These are phyloP conservation scores for Hygrophoropsis aurantiaca DNA, from an alignment of 768 basidiomycete genomes.

Conservation along the genomic window DNA sequence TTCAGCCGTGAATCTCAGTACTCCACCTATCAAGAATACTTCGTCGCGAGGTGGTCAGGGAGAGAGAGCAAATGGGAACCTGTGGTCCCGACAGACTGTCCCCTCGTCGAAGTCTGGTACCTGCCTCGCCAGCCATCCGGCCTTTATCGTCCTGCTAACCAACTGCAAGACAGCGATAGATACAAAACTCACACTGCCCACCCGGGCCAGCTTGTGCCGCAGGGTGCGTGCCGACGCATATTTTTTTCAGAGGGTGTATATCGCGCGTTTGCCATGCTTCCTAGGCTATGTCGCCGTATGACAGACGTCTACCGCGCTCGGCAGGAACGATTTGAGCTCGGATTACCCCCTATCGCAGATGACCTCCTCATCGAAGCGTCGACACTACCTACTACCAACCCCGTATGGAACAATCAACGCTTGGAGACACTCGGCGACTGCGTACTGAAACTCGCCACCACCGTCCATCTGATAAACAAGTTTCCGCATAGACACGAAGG, in stretches of 20 bases:
- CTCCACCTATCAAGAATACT: constrained; percentile 62
- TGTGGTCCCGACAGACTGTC: constrained; percentile 53
- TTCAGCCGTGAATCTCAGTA: constrained; percentile 49
- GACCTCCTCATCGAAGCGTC: constrained; percentile 69
- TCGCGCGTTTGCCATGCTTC: constrained; percentile 56
- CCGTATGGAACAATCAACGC: constrained; percentile 78
- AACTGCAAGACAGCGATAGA: constrained; percentile 25
- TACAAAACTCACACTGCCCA: constrained; percentile 20
- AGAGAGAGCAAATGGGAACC: constrained; percentile 45
- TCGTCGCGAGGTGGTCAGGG: constrained; percentile 52
- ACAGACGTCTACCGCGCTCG: constrained; percentile 64
- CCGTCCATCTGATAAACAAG: constrained; percentile 74
- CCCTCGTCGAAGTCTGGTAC: constrained; percentile 56
- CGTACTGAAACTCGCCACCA: constrained; percentile 73
- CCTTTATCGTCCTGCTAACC: constrained; percentile 34
- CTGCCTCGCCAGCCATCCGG: constrained; percentile 43
- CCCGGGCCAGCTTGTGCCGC: constrained; percentile 38
- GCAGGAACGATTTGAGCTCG: constrained; percentile 50
- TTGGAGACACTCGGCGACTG: constrained; percentile 87
- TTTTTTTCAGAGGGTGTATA: constrained; percentile 51
- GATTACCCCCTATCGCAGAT: constrained; percentile 58
- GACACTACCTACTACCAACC: constrained; percentile 64
- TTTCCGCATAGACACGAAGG: constrained; percentile 83
- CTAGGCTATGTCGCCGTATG: constrained; percentile 65
- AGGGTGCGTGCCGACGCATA: constrained; percentile 53